These are phyloP conservation scores for Haematococcus lacustris DNA, from an alignment of 139 green algal species.

Conservation along the genomic window DNA sequence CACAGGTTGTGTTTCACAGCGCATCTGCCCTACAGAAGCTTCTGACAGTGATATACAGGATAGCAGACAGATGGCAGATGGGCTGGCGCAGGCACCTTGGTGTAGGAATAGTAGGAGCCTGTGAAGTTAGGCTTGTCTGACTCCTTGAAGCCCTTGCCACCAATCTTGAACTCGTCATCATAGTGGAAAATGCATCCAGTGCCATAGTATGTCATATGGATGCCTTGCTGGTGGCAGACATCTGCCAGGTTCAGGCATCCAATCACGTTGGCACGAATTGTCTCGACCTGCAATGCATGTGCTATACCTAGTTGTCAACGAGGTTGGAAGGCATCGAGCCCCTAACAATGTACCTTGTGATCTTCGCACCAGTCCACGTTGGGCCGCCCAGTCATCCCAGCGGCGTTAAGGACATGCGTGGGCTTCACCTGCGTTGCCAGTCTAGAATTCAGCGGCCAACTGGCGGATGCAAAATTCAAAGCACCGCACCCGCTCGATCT, in stretches of 20 bases:
- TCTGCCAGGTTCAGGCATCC: constrained; percentile 90
- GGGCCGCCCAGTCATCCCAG: constrained; percentile 90
- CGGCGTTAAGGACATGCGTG: constrained; percentile 92
- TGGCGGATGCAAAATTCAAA: not conserved
- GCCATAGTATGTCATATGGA: constrained; percentile 94
- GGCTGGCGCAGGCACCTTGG: no score
- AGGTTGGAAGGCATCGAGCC: not conserved
- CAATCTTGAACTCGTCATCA: constrained; percentile 72
- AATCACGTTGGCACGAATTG: constrained; percentile 93
- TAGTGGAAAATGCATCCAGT: constrained; percentile 99
- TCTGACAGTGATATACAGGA: not conserved
- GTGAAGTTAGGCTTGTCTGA: constrained; percentile 92
- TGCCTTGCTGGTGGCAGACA: constrained; percentile 41
- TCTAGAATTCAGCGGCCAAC: not conserved
- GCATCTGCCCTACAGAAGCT: not conserved
- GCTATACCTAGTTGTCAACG: constrained; percentile 57
- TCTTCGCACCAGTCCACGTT: constrained; percentile 98
- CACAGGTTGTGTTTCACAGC: not conserved
- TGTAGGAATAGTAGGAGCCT: constrained; percentile 94
- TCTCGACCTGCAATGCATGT: constrained; percentile 79
- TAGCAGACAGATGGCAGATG: no score
- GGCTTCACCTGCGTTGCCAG: constrained; percentile 67
- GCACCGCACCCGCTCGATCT: constrained; percentile 72
- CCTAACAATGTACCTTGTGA: constrained; percentile 64
- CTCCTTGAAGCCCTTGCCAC: constrained; percentile 90